phyloP scores from a whole-genome alignment of 2,329 filamentous ascomycete species.

The Cladophialophora immunda region DNA sequence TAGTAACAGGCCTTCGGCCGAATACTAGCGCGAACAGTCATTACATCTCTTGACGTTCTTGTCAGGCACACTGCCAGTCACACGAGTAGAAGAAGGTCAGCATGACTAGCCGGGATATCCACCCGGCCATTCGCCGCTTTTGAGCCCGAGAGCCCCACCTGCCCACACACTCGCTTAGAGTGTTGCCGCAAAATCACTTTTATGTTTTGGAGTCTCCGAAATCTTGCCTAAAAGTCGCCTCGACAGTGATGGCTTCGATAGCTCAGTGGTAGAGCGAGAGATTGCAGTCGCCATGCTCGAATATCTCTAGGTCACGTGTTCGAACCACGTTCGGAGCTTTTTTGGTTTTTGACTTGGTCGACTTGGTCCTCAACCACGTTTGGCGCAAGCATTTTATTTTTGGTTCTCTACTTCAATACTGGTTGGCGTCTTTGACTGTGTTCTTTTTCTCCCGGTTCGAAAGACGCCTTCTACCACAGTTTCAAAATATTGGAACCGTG shows the following conservation, averaged over 20 bases:
- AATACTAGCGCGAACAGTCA: too few species aligned
- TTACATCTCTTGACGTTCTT: too few species aligned
- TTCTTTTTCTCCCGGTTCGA: not conserved
- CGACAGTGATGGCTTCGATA: not conserved
- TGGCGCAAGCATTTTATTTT: too few species aligned
- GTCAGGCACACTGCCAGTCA: too few species aligned
- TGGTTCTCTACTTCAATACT: not conserved
- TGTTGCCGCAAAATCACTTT: too few species aligned
- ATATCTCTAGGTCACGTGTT: constrained; percentile 36
- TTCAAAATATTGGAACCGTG: not conserved
- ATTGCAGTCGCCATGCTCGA: constrained; percentile 23
- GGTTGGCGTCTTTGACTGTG: not conserved
- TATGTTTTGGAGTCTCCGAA: not conserved
- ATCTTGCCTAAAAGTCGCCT: not conserved
- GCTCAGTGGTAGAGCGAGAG: constrained; percentile 32
- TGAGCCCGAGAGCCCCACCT: not conserved
- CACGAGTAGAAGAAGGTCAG: too few species aligned
- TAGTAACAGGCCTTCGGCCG: too few species aligned
- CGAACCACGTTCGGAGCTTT: constrained; percentile 31
- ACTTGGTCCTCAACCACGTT: too few species aligned
- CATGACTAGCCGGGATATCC: not conserved
- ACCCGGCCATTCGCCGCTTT: not conserved
- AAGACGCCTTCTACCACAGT: not conserved
- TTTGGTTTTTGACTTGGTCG: not conserved
- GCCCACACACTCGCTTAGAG: too few species aligned